Percentiles rank a stretch among this genome's conserved stretches.
These are phyloP conservation scores for Isochrysis galbana DNA, from an alignment of 78 protist species.

Conservation along the genomic window DNA sequence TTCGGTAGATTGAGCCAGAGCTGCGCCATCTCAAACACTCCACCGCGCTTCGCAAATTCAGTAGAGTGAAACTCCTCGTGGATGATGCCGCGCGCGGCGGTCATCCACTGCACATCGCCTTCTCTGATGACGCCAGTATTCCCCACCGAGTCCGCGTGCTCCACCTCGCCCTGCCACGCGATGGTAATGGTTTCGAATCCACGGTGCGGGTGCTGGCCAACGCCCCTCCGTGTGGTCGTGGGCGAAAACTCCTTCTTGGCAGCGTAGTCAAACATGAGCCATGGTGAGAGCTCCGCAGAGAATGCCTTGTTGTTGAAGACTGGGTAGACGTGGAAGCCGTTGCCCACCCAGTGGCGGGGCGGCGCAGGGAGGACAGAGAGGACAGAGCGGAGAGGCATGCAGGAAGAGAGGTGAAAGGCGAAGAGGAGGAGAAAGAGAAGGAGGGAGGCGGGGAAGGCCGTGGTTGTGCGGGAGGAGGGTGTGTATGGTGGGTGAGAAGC, in stretches of 20 bases:
- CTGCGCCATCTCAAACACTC: constrained; percentile 47
- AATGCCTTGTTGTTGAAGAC: not conserved
- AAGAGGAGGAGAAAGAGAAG: no score
- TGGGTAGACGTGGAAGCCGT: constrained; percentile 36
- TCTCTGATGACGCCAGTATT: not conserved
- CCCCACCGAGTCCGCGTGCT: constrained; percentile 65
- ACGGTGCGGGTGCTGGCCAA: constrained; percentile 83
- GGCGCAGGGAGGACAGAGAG: constrained; percentile 11
- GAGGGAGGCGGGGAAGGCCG: no score
- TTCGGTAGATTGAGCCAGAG: constrained; percentile 78
- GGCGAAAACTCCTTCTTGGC: constrained; percentile 19
- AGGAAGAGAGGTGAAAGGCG: no score
- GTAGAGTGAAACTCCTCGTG: constrained; percentile 63
- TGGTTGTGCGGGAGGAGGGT: no score
- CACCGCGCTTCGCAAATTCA: not conserved
- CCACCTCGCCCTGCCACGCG: constrained; percentile 63
- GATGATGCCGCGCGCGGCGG: constrained; percentile 79
- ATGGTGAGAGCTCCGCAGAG: constrained; percentile 3
- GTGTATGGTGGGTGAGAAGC: no score
- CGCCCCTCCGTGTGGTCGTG: not conserved
- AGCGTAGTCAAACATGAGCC: constrained; percentile 41
- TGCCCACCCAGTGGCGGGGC: constrained; percentile 37
- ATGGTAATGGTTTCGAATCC: constrained; percentile 86
- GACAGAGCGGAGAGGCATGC: no score
- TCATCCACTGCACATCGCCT: constrained; percentile 76